Percentiles rank a stretch among this genome's conserved stretches.
phyloP scores from a whole-genome alignment of 1,284 basidiomycete species.

The Fomitopsis palustris region DNA sequence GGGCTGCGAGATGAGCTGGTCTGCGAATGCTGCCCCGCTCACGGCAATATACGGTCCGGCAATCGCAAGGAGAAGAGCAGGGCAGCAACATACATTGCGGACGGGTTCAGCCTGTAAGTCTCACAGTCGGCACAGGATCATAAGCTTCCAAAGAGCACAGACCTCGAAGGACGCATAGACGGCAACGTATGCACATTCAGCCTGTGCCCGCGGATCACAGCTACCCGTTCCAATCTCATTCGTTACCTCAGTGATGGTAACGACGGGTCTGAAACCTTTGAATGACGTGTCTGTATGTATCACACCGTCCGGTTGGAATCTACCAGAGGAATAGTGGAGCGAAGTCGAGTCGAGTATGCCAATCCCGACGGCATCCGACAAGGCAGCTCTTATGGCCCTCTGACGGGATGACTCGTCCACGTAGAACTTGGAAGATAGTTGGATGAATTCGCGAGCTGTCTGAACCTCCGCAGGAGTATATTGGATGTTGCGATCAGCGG shows the following conservation, averaged over 20 bases:
- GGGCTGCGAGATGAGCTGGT: constrained; percentile 7
- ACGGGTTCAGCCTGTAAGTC: background rate
- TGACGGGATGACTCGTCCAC: background rate
- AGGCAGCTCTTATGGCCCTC: background rate
- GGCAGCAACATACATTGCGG: constrained; percentile 9
- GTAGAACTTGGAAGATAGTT: background rate
- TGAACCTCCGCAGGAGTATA: background rate
- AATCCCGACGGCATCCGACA: background rate
- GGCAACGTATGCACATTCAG: constrained; percentile 7
- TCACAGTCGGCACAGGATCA: background rate
- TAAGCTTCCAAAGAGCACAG: background rate
- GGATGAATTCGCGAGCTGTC: background rate
- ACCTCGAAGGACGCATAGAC: background rate
- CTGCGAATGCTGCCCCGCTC: constrained; percentile 13
- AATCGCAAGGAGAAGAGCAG: constrained; percentile 6
- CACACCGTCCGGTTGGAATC: background rate
- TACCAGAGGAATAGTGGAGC: background rate
- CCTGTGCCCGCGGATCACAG: constrained; percentile 10
- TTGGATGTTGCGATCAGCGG: background rate
- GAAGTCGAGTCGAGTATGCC: background rate
- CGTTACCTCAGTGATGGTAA: constrained; percentile 4
- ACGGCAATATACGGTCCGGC: constrained; percentile 11
- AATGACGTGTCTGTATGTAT: background rate
- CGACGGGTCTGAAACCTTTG: background rate
- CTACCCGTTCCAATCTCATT: constrained; percentile 12